Base-by-base conservation (phyloP, 768 basidiomycete species). In the Hypholoma sublateritium region DNA sequence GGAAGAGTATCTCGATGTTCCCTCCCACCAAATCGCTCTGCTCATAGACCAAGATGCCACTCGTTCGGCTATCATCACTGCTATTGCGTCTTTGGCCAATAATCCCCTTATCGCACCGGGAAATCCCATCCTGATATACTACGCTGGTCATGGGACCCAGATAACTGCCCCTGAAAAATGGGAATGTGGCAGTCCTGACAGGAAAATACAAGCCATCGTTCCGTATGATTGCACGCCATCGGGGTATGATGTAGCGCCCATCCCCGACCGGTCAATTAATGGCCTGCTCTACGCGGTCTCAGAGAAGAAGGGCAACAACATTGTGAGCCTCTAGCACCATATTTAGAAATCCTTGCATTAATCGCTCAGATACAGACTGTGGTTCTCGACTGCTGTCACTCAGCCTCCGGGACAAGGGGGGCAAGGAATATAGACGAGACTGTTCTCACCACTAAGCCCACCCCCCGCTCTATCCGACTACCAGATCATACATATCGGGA, bases 91-190 rank as follows among this genome's bases (percentile, higher is more conserved):
- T 8, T 45, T 62, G 6, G 48, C 34, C 13, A 46, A n/a, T 1
- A 48, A 60, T 44, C 3, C 37, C 4, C 41, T 39, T 4, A 58
- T 63, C 21, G 34, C 54, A 3, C 25, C 16, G 25, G 62, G 54
- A 13, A 50, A 56, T 17, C 49, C 62, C 11, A 53, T 63, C n/a
- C 32, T 63, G 14, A 48, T 63, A 16, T 63, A 52, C 35, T 63
- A 45, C 32, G 62, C 62, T 16, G 62, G 62, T 7, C 62, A 63
- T 51, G 59, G 62, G 4, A 25, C 49, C 14, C 24, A 52, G 34
- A 48, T 50, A 13, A 44, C 39, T 28, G 32, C 50, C 5, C 47
- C 35, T 9, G 37, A 50, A 6, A 13, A 17, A 2, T 55, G 59
- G 49, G 45, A 48, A 25, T 48, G 22, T 37, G 55, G 47, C 19